Evolutionary conservation across 768 basidiomycete genomes (phyloP).

Genomic region (Collybiopsis luxurians): DNA sequence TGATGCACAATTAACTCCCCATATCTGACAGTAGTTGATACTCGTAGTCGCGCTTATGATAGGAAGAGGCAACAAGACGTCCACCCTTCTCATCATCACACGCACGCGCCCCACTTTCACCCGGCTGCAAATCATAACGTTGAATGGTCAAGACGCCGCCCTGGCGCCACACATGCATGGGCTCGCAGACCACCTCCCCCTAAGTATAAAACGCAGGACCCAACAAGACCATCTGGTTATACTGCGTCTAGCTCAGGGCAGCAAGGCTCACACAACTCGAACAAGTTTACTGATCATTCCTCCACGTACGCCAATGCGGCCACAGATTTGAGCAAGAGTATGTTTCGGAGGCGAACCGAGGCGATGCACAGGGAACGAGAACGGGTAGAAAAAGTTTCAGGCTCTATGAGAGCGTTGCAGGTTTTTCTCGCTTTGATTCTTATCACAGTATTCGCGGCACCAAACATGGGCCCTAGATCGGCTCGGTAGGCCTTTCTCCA

Average conservation of each 20-base stretch:
- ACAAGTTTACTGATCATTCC: not conserved
- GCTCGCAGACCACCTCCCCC: slow-evolving; percentile 23
- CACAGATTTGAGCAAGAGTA: slow-evolving; percentile 4
- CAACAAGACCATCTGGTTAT: slow-evolving; percentile 2
- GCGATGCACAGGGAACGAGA: slow-evolving; percentile 17
- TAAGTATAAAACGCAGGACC: slow-evolving; percentile 16
- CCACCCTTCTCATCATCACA: slow-evolving; percentile 10
- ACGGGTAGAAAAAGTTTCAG: slow-evolving; percentile 24
- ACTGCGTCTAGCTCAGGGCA: not conserved
- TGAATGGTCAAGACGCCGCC: slow-evolving; percentile 8
- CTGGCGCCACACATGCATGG: slow-evolving; percentile 42
- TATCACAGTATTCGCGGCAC: not conserved
- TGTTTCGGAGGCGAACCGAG: slow-evolving; percentile 1
- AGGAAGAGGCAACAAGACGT: slow-evolving; percentile 30
- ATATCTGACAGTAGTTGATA: not conserved
- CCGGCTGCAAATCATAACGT: slow-evolving; percentile 24
- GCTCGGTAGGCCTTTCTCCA: not conserved
- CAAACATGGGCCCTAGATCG: not conserved
- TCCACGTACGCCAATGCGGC: not conserved
- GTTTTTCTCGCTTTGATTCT: slow-evolving; percentile 3
- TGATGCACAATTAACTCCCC: not conserved
- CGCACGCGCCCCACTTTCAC: slow-evolving; percentile 3
- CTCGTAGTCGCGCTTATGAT: slow-evolving; percentile 41
- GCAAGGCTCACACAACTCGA: not conserved
- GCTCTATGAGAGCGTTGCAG: slow-evolving; percentile 25